Base-by-base conservation (phyloP, 371 early-diverging fungal species). In the Mortierella sp. region DNA sequence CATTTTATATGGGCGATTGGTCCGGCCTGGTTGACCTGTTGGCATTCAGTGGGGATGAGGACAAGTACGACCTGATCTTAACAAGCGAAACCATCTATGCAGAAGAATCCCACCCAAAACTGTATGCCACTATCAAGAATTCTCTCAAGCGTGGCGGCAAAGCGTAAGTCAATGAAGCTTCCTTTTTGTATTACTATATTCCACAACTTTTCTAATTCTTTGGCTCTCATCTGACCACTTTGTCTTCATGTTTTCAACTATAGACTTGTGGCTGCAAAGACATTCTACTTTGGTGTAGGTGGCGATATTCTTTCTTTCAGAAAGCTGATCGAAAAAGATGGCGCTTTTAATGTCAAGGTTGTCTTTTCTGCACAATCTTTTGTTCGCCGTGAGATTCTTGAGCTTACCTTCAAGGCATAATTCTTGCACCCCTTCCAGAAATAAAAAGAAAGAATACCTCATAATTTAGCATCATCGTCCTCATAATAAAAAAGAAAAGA, bases 1-100 rank as follows among this genome's bases (percentile, higher is more conserved):
- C 82, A 64, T 90, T 93, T 61, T 88, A 89, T 53, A 83, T 88
- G 34, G 94, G 95, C 6, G 94, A 93, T 70, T 95, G 94, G 94
- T 83, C 85, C n/a, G 84, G 76, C 29, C 61, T 83, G 35, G 85
- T 86, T 47, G 66, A 67, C 15, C 43, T 76, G 40, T 26, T 74
- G 61, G 73, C 53, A 3, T 70, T 83, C 58, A 60, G 70, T 28
- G 59, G 32, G 10, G 64, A 76, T n/a, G 80, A 84, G 23, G 84
- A 90, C 43, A 85, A 87, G 73, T 97, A 95, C 64, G 95, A 97
- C 76, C 66, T 97, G 69, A 87, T 98, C 53, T 75, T 98, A 42
- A 95, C 97, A n/a, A 94, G 96, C 29, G 98, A 98, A 80, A 97
- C 96, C 3, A 95, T 98, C 42, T 98, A 98, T 83, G 87, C 91